Base-by-base conservation (phyloP, 176 grass and related monocot species). In the Juncus inflexus region DNA sequence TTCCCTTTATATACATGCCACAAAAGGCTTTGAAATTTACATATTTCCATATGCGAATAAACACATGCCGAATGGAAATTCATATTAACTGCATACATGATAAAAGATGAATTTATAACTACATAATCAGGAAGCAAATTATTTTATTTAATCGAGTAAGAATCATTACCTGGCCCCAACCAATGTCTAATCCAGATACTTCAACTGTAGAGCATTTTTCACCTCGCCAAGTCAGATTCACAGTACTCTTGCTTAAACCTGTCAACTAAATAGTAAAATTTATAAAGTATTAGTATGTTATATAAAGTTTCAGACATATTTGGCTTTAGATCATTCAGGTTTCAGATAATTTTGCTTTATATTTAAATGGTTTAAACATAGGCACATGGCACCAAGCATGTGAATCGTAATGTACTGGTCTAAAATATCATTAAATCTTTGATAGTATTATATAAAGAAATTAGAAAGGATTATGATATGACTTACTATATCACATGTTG, bases 121-220 rank as follows among this genome's bases (percentile, higher is more conserved):
- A 45, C 37, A 42, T 16, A 5, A 9, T 8, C 35, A 19, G 6
- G 56, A 69, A 55, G 42, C 56, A 55, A 6, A 2, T 39, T 45
- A 58, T 37, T 58, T 62, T 41, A 65, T 35, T 42, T 2, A 49
- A 69, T 61, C 42, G 35, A 40, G 76, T 40, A n/a, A 77, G 64
- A 55, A 81, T 78, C 40, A 5, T 50, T 90, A 99, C 94, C 86
- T 92, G 82, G 7, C 85, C 89, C 94, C 94, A 99, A 69, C 94
- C 89, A 56, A 99, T 82, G 61, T 99, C 94, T 38, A 99, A 85
- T 42, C 94, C 94, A 67, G 94, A 99, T 68, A 99, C 74, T 89
- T 99, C 88, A 68, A 99, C 94, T 37, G 74, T 80, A 57, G 94
- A 99, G 65, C 58, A 90, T 37, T 40, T 70, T 75, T 67, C 63